phyloP scores from a whole-genome alignment of 345 rosid genomes.

The Lumnitzera littorea region DNA sequence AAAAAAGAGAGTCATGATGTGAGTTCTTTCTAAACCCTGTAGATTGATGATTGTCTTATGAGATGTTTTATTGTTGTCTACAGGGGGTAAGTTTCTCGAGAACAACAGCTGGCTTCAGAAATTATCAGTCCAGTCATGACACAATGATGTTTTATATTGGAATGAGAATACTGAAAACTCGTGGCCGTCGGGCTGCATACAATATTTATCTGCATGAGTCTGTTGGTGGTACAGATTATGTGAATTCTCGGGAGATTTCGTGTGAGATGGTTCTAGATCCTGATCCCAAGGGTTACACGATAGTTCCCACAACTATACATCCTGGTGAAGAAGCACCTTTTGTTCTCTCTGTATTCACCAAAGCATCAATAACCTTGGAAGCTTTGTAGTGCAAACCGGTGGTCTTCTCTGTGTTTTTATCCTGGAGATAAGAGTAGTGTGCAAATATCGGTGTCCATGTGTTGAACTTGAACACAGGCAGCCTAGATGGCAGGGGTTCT shows the following conservation, averaged over 20 bases:
- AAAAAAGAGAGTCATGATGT: neutral
- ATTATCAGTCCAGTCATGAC: slow-evolving; percentile 93
- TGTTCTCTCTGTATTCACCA: slow-evolving; percentile 93
- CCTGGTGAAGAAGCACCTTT: slow-evolving; percentile 99
- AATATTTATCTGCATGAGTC: slow-evolving; percentile 96
- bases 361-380: slow-evolving; percentile 79
- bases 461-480: too few relatives aligned
- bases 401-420: slow-evolving; percentile 6
- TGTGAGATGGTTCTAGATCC: slow-evolving; percentile 99
- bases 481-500: too few relatives aligned
- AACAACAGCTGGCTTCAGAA: slow-evolving; percentile 87
- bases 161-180: slow-evolving; percentile 96
- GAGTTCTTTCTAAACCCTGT: neutral
- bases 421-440: neutral
- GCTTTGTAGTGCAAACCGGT: slow-evolving; percentile 36
- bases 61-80: slow-evolving; percentile 5
- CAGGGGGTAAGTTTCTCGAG: slow-evolving; percentile 99
- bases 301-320: slow-evolving; percentile 97
- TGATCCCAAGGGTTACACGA: slow-evolving; percentile 99
- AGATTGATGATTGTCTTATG: neutral
- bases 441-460: too few relatives aligned
- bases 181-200: slow-evolving; percentile 93
- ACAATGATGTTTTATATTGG: slow-evolving; percentile 94
- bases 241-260: slow-evolving; percentile 98
- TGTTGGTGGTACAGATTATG: slow-evolving; percentile 99